Evolutionary conservation across 768 basidiomycete genomes (phyloP).

Genomic region (Solioccasus polychromus): DNA sequence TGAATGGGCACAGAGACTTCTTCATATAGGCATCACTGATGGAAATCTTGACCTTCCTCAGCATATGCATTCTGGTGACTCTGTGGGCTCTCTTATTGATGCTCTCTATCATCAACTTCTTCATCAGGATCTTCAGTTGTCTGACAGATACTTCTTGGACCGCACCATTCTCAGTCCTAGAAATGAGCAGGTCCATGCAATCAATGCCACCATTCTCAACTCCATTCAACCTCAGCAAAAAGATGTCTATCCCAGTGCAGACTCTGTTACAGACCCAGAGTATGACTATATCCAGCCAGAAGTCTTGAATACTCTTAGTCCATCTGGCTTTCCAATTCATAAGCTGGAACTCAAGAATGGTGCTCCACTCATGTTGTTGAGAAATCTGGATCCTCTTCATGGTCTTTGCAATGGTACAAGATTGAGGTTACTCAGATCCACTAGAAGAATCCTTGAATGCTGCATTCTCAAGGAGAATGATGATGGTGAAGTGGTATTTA

Average conservation of each 20-base stretch:
- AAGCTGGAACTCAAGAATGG: conserved; percentile 33
- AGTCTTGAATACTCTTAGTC: conserved; percentile 37
- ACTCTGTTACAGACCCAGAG: conserved; percentile 24
- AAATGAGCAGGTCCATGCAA: conserved; percentile 31
- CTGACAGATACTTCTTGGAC: conserved; percentile 28
- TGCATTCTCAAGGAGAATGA: conserved; percentile 14
- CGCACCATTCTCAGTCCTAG: conserved; percentile 29
- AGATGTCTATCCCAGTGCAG: conserved; percentile 25
- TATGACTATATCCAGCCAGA: conserved; percentile 34
- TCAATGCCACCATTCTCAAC: conserved; percentile 29
- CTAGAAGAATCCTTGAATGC: conserved; percentile 22
- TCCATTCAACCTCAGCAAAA: conserved; percentile 21
- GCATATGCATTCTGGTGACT: conserved; percentile 31
- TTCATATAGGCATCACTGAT: conserved; percentile 17
- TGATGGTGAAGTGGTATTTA: conserved; percentile 21
- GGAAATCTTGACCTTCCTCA: conserved; percentile 23
- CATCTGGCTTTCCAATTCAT: conserved; percentile 38
- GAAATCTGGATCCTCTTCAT: conserved; percentile 37
- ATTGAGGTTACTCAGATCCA: conserved; percentile 16
- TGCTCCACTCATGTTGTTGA: conserved; percentile 41
- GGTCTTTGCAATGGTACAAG: conserved; percentile 42
- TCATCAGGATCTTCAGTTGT: conserved; percentile 6
- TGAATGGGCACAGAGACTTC: conserved; percentile 27
- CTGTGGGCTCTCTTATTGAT: conserved; percentile 23
- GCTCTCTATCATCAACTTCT: conserved; percentile 26